A percentile compares a stretch with the other conserved stretches of the same genome.
Evolutionary conservation across 108 stramenopile species (phyloP).

Genomic region (Skeletonema marinoi): DNA sequence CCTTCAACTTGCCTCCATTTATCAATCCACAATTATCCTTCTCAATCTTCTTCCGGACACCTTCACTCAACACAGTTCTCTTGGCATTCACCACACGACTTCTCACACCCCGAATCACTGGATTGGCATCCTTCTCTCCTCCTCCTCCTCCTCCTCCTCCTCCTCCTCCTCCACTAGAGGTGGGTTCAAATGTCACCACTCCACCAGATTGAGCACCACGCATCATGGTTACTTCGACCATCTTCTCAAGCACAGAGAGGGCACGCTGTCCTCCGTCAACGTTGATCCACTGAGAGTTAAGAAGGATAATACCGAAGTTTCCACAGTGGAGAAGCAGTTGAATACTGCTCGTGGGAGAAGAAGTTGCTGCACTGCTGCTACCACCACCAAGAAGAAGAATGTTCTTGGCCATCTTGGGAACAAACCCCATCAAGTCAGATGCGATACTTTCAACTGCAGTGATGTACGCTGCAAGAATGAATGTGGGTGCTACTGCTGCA

Average conservation of each 20-base stretch:
- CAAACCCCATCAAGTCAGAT: conserved; percentile 62
- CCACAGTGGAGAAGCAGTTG: conserved; percentile 58
- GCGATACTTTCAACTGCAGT: conserved; percentile 63
- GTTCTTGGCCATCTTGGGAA: not conserved
- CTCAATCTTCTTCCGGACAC: conserved; percentile 48
- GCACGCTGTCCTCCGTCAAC: conserved; percentile 46
- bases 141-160: too few relatives aligned
- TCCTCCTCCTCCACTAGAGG: not conserved
- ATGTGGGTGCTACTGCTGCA: not conserved
- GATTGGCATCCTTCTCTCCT: not conserved
- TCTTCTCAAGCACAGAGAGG: conserved; percentile 60
- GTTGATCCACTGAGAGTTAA: conserved; percentile 57
- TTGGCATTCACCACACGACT: conserved; percentile 72
- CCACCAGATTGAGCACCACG: conserved; percentile 79
- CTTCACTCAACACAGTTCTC: conserved; percentile 58
- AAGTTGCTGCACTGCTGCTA: too few relatives aligned
- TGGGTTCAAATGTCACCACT: conserved; percentile 46
- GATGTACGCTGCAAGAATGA: conserved; percentile 41
- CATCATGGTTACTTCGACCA: conserved; percentile 82
- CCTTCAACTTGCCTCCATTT: conserved; percentile 1
- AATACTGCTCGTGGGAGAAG: too few relatives aligned
- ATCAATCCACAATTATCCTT: conserved; percentile 5
- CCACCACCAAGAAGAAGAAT: not conserved
- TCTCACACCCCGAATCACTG: conserved; percentile 45
- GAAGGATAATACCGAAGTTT: conserved; percentile 70